phyloP scores from a whole-genome alignment of 352 stramenopile genomes.

The Chrysophaeum taylorii region DNA sequence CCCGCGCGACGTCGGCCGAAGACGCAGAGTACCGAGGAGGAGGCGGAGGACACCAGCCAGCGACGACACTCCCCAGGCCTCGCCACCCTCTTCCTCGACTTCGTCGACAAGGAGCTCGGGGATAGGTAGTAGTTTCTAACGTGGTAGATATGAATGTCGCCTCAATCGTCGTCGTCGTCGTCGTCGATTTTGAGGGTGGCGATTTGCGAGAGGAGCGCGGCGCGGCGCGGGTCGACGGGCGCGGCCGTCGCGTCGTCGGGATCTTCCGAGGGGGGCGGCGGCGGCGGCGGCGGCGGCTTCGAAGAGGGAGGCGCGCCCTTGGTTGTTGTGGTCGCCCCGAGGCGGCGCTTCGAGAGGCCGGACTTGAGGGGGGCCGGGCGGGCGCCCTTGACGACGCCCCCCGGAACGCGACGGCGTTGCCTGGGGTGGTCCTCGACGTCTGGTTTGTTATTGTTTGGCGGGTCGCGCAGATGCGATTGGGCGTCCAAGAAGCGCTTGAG shows the following conservation, averaged over 20 bases:
- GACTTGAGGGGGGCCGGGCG: not conserved
- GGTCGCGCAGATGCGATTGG: not conserved
- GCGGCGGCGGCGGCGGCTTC: not conserved
- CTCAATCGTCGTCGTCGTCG: not conserved
- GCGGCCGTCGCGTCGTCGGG: not conserved
- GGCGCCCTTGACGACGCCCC: not conserved
- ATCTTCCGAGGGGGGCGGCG: not conserved
- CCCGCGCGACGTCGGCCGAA: not conserved
- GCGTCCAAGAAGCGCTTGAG: not conserved
- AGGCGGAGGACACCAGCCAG: not conserved
- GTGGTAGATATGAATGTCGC: not conserved
- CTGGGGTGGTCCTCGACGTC: too few species aligned
- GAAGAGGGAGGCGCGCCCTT: not conserved
- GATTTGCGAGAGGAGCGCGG: not conserved
- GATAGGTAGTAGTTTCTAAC: too few species aligned
- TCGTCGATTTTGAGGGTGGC: not conserved
- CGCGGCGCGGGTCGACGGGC: not conserved
- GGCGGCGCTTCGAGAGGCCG: not conserved
- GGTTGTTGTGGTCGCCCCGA: not conserved
- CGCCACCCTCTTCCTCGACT: not conserved
- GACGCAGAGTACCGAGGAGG: not conserved
- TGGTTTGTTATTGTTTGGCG: too few species aligned
- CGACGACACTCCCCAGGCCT: not conserved
- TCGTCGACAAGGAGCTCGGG: conserved; percentile 5
- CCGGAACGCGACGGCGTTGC: not conserved